Conservation (phyloP, 2,329 filamentous ascomycete genomes). For the Colletotrichum lini region DNA sequence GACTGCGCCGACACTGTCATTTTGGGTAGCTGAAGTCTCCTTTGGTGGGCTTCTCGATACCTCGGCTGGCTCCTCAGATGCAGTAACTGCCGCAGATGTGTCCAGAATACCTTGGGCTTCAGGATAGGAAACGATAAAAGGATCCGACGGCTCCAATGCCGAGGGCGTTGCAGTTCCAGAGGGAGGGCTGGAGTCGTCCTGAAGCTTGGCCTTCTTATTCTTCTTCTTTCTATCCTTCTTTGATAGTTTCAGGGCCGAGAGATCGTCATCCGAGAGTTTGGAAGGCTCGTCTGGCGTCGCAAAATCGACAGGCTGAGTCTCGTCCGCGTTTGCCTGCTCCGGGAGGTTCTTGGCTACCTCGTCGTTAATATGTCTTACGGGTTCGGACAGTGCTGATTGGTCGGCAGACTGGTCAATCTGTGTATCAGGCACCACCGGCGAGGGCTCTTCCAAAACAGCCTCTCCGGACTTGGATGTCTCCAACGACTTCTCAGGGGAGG, state of each 20-base stretch:
- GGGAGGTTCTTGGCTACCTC: too few species aligned
- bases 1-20: background rate
- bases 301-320: too few species aligned
- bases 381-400: background rate
- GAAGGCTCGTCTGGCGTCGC: too few species aligned
- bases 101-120: background rate
- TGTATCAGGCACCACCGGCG: background rate
- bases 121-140: background rate
- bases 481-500: background rate
- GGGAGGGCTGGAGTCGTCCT: conserved; percentile 9
- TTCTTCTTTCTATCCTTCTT: conserved; percentile 45
- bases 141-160: conserved; percentile 11
- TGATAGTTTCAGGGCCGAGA: conserved; percentile 16
- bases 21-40: background rate
- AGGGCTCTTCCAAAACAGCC: background rate
- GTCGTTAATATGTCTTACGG: background rate
- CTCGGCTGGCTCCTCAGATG: background rate
- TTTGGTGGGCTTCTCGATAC: background rate
- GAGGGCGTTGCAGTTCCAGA: conserved; percentile 37
- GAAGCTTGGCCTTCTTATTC: conserved; percentile 39
- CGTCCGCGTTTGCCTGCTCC: too few species aligned
- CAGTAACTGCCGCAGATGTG: background rate
- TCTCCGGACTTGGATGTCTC: background rate
- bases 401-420: background rate
- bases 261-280: background rate